Evolutionary conservation across 352 stramenopile species (phyloP).

Genomic region (Pythium apleroticum): DNA sequence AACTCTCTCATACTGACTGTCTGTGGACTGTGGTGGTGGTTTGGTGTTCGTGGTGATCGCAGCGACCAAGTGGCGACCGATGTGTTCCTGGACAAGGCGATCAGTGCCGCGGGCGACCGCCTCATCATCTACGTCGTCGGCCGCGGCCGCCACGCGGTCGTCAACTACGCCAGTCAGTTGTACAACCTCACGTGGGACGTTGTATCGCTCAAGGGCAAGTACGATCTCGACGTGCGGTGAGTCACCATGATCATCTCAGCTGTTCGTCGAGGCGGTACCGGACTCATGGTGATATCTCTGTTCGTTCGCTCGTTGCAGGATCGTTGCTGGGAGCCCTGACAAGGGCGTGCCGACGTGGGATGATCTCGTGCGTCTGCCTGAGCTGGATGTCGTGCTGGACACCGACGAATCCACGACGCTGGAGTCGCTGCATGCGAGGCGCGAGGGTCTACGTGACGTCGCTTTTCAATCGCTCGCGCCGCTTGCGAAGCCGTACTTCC

Average conservation of each 20-base stretch:
- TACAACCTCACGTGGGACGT: conserved; percentile 77
- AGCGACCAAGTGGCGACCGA: conserved; percentile 31
- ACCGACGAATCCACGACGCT: conserved; percentile 35
- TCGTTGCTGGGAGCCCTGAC: conserved; percentile 11
- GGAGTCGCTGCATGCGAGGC: conserved; percentile 59
- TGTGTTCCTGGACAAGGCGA: conserved; percentile 69
- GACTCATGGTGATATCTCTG: neutral
- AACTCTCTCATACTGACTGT: neutral
- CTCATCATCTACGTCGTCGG: conserved; percentile 70
- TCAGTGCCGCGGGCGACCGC: conserved; percentile 41
- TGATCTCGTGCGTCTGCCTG: conserved; percentile 56
- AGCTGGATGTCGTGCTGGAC: conserved; percentile 69
- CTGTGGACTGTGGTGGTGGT: neutral
- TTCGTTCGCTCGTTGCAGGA: conserved; percentile 1
- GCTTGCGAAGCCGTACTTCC: conserved; percentile 47
- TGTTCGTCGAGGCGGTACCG: neutral
- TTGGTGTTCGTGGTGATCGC: neutral
- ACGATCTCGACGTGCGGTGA: conserved; percentile 46
- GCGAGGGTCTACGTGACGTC: conserved; percentile 56
- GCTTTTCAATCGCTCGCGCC: conserved; percentile 65
- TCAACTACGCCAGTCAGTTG: conserved; percentile 81
- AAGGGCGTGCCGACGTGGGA: conserved; percentile 45
- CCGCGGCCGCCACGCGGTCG: conserved; percentile 49
- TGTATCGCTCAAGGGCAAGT: conserved; percentile 49
- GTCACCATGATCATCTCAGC: neutral